Conservation (phyloP, 1,139 yeast species). For the Hyphopichia burtonii region DNA sequence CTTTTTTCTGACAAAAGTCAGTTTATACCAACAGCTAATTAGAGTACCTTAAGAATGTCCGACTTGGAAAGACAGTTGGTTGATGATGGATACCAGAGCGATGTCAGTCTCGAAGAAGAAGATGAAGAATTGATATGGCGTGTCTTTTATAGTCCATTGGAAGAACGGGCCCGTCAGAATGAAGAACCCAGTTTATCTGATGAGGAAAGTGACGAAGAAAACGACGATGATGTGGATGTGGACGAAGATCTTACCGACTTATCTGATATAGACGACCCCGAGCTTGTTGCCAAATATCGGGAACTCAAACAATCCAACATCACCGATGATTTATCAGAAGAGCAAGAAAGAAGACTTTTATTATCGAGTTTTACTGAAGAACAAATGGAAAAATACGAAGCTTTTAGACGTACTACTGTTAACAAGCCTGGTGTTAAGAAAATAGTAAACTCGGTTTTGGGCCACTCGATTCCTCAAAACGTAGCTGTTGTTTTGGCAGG, state of each 20-base stretch:
- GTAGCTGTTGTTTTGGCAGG: conserved; percentile 85
- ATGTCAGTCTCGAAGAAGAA: conserved; percentile 46
- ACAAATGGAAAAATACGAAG: conserved; percentile 87
- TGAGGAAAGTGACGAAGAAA: conserved; percentile 24
- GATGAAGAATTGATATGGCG: conserved; percentile 49
- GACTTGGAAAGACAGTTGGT: not conserved
- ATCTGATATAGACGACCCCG: conserved; percentile 38
- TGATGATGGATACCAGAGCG: conserved; percentile 25
- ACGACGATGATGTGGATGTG: conserved; percentile 13
- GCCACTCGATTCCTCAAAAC: conserved; percentile 81
- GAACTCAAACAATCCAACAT: conserved; percentile 22
- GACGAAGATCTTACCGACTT: conserved; percentile 23
- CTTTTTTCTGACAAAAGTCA: too few species aligned
- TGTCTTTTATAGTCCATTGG: conserved; percentile 36
- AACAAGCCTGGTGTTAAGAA: conserved; percentile 80
- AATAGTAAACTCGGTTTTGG: conserved; percentile 73
- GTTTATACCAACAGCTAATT: too few species aligned
- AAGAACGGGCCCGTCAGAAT: conserved; percentile 11
- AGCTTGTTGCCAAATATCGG: conserved; percentile 31
- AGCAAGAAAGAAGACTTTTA: conserved; percentile 62
- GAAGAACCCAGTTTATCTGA: conserved; percentile 18
- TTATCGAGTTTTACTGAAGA: conserved; percentile 74
- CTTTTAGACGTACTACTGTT: conserved; percentile 78
- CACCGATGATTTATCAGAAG: conserved; percentile 29
- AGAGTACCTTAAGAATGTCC: not conserved